These are phyloP conservation scores for Venturia effusa DNA, from an alignment of 2,329 filamentous ascomycete genomes.

Conservation along the genomic window DNA sequence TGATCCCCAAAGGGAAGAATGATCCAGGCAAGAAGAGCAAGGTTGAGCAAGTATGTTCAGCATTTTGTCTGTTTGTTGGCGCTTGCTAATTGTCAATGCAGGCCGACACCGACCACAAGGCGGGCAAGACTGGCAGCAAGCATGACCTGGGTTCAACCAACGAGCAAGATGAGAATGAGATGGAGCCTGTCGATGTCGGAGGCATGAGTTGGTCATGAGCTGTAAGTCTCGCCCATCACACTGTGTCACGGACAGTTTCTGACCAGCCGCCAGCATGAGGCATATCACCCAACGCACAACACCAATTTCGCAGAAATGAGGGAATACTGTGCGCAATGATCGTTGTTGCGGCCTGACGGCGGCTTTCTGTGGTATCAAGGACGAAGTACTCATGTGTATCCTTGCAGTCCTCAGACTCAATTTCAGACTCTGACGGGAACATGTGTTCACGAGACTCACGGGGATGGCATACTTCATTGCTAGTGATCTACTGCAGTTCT, in stretches of 20 bases:
- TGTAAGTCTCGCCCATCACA: neutral
- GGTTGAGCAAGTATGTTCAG: neutral
- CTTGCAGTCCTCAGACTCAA: neutral
- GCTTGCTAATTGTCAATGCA: neutral
- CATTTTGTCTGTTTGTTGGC: neutral
- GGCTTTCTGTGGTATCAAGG: neutral
- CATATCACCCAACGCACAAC: neutral
- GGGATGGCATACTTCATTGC: neutral
- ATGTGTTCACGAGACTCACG: neutral
- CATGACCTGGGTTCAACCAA: neutral
- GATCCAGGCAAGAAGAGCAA: neutral
- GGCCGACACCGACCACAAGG: neutral
- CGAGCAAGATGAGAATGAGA: neutral
- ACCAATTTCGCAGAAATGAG: neutral
- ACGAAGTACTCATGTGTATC: neutral
- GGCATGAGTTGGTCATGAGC: neutral
- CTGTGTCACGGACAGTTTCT: neutral
- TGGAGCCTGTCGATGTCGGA: neutral
- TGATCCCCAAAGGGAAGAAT: neutral
- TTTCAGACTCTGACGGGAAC: neutral
- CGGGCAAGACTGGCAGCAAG: neutral
- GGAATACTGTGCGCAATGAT: neutral
- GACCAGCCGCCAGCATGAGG: neutral
- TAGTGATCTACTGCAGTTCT: neutral
- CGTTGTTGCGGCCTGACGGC: neutral